Percentiles rank a stretch among this genome's conserved stretches.
phyloP scores from a whole-genome alignment of 148 eudicot species.

The Heliosperma pusillum region DNA sequence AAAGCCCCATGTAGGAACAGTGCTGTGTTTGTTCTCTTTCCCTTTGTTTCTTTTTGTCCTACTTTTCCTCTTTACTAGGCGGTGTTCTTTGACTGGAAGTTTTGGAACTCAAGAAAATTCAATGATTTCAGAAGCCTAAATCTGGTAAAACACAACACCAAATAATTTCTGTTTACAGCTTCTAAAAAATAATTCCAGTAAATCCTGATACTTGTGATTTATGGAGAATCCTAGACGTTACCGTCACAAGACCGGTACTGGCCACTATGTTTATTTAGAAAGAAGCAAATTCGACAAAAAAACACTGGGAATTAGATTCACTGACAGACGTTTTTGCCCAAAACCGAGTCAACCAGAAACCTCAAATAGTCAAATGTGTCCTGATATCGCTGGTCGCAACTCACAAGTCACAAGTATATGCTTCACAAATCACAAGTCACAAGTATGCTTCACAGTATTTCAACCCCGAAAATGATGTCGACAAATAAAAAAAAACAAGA shows the following conservation, averaged over 20 bases:
- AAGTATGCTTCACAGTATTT: neutral
- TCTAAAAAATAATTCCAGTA: neutral
- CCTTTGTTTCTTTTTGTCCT: slow-evolving; percentile 16
- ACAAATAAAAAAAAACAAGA: neutral
- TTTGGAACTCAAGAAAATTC: neutral
- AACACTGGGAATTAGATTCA: too few species aligned
- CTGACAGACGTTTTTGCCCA: too few species aligned
- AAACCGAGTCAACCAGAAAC: neutral
- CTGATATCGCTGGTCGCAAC: neutral
- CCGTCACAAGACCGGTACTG: too few species aligned
- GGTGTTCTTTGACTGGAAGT: slow-evolving; percentile 27
- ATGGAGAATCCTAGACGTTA: too few species aligned
- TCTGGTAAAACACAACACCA: neutral
- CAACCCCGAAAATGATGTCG: neutral
- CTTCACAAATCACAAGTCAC: too few species aligned
- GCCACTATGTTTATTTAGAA: too few species aligned
- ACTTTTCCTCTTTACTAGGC: slow-evolving; percentile 20
- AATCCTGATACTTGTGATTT: neutral
- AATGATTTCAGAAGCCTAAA: slow-evolving; percentile 18
- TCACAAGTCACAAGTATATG: neutral
- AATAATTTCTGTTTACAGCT: neutral
- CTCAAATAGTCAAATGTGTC: neutral
- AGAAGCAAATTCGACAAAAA: too few species aligned
- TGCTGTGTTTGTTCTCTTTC: slow-evolving; percentile 7
- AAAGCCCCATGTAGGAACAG: slow-evolving; percentile 20